Base-by-base conservation (phyloP, 2,329 filamentous ascomycete species). In the Aschersonia sp. region DNA sequence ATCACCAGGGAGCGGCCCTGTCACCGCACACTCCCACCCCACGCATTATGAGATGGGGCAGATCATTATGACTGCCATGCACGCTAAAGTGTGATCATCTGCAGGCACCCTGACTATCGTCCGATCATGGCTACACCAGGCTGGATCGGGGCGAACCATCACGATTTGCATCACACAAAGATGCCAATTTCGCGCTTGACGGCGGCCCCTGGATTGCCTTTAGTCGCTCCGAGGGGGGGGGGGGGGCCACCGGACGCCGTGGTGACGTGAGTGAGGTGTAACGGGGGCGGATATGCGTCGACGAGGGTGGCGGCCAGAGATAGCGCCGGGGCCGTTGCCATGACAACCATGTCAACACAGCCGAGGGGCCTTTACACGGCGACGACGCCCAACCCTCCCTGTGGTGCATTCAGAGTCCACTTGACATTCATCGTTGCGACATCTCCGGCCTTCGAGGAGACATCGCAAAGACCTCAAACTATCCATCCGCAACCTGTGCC, bases 291-390 rank as follows among this genome's bases (percentile, higher is more conserved):
- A 40, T 39, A 29, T 45, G 30, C 30, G 31, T 32, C 40, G 35
- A n/a, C 43, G 9, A 32, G 39, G 37, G 12, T 12, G 4, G 10
- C 5, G 12, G 22, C 22, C 22, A 22, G 22, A 5, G 31, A 32
- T 32, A 30, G 12, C 29, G 45, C n/a, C 10, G 22, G 2, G 2
- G 41, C 42, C 48, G 62, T 64, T 63, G 61, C 60, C 49, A 50
- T 62, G 61, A 59, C 52, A 55, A 64, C 60, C 45, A 48, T 42
- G 55, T 59, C 56, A 61, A 62, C 60, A 63, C 52, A 47, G 53
- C 48, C 53, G 42, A 44, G 49, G 43, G 46, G 52, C 53, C 55
- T 54, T 54, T 54, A 53, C 55, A 52, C 52, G 50, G 49, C 47
- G 45, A 46, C 49, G 49, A 49, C 53, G 55, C 53, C 51, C 11